These are phyloP conservation scores for Pseudocercospora ulei DNA, from an alignment of 2,329 filamentous ascomycete species.

Conservation along the genomic window DNA sequence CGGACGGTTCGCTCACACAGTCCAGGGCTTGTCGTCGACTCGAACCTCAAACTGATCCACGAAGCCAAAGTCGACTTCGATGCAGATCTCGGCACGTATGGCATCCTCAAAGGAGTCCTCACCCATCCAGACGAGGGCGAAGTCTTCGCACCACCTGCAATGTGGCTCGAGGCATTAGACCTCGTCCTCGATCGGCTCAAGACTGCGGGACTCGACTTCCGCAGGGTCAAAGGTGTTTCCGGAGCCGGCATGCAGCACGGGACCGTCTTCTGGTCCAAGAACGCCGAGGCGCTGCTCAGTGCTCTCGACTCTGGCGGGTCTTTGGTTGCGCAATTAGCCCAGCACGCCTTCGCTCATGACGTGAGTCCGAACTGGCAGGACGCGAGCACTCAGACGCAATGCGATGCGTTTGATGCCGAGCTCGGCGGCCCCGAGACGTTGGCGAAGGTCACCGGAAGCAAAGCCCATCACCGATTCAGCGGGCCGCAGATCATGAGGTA, in stretches of 20 bases:
- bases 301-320: slow-evolving; percentile 51
- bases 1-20: slow-evolving; percentile 31
- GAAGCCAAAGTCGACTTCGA: slow-evolving; percentile 95
- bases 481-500: slow-evolving; percentile 94
- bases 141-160: slow-evolving; percentile 81
- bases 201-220: slow-evolving; percentile 60
- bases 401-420: slow-evolving; percentile 70
- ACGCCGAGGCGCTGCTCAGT: slow-evolving; percentile 56
- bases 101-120: slow-evolving; percentile 77
- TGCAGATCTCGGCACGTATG: slow-evolving; percentile 60
- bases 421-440: slow-evolving; percentile 59
- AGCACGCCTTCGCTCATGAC: slow-evolving; percentile 64
- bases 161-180: slow-evolving; percentile 91
- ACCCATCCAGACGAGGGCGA: slow-evolving; percentile 73
- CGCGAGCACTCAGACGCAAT: slow-evolving; percentile 84
- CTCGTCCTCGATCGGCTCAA: slow-evolving; percentile 66
- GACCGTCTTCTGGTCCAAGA: slow-evolving; percentile 79
- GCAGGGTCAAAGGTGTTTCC: slow-evolving; percentile 67
- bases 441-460: slow-evolving; percentile 75
- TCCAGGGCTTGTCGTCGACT: slow-evolving; percentile 69
- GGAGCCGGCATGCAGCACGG: slow-evolving; percentile 96
- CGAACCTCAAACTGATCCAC: slow-evolving; percentile 67
- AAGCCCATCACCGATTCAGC: slow-evolving; percentile 95
- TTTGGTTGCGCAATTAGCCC: slow-evolving; percentile 60
- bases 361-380: slow-evolving; percentile 98